Conservation (phyloP, 169 alveolate genomes). For the Plasmodium malariae region DNA sequence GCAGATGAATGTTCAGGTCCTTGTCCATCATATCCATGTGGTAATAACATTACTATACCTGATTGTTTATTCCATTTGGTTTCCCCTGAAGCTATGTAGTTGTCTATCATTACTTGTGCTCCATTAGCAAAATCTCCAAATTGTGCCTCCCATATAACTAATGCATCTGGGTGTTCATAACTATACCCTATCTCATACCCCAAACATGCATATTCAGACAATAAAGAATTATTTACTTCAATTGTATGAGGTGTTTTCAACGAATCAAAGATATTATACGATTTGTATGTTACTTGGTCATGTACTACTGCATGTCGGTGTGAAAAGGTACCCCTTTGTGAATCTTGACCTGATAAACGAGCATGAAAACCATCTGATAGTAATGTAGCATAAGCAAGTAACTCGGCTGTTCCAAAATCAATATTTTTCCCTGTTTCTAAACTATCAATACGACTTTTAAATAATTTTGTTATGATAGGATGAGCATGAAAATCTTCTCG, state of each 20-base stretch:
- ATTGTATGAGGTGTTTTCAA: conserved; percentile 79
- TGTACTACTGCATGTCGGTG: conserved; percentile 96
- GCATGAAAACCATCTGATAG: conserved; percentile 94
- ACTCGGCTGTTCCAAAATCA: conserved; percentile 95
- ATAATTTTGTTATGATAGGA: conserved; percentile 90
- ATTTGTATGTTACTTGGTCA: conserved; percentile 88
- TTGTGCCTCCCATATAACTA: conserved; percentile 95
- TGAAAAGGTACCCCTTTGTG: conserved; percentile 97
- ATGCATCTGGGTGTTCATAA: conserved; percentile 92
- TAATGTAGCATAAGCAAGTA: conserved; percentile 94
- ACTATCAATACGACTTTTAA: conserved; percentile 88
- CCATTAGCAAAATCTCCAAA: conserved; percentile 98
- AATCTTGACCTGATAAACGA: conserved; percentile 95
- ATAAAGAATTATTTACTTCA: conserved; percentile 90
- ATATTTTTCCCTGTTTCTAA: conserved; percentile 88
- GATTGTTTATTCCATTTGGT: conserved; percentile 94
- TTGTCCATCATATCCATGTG: conserved; percentile 97
- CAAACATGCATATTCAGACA: conserved; percentile 93
- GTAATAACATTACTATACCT: conserved; percentile 92
- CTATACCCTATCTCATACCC: conserved; percentile 97
- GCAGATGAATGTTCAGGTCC: conserved; percentile 98
- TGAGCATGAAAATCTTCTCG: conserved; percentile 93
- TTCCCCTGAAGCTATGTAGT: conserved; percentile 94
- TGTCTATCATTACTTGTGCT: conserved; percentile 95
- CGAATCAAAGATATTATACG: conserved; percentile 74